These are phyloP conservation scores for Diaporthe humulicola DNA, from an alignment of 2,329 filamentous ascomycete genomes.

Conservation along the genomic window DNA sequence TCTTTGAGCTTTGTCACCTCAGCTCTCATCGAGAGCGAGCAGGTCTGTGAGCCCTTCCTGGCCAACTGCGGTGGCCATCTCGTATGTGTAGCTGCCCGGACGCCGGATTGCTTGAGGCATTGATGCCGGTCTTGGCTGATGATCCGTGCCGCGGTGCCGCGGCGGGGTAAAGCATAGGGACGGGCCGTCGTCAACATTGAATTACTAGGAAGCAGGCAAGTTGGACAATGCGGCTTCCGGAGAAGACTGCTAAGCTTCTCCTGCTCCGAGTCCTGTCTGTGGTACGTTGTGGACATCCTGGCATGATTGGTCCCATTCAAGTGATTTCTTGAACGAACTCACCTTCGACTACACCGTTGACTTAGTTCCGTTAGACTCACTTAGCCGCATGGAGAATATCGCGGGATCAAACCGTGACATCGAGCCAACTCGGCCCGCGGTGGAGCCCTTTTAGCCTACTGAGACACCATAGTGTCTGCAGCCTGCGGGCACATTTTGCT, in stretches of 20 bases:
- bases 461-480: neutral
- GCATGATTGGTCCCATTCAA: neutral
- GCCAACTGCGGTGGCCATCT: neutral
- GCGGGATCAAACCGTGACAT: neutral
- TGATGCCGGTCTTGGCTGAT: neutral
- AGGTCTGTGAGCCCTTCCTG: neutral
- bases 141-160: neutral
- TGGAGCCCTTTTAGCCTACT: neutral
- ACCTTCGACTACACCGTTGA: neutral
- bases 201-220: neutral
- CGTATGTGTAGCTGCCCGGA: neutral
- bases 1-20: neutral
- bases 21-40: neutral
- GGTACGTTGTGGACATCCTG: neutral
- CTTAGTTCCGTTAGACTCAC: neutral
- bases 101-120: conserved; percentile 14
- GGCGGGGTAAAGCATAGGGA: neutral
- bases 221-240: neutral
- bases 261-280: neutral
- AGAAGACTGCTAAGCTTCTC: neutral
- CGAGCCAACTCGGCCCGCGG: conserved; percentile 14
- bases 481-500: neutral
- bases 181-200: neutral
- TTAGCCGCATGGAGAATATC: neutral
- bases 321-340: neutral